Evolutionary conservation across 1,139 yeast genomes (phyloP), one percentile per base, ranked within the genome.

Genomic region (Geotrichum restrictum): DNA sequence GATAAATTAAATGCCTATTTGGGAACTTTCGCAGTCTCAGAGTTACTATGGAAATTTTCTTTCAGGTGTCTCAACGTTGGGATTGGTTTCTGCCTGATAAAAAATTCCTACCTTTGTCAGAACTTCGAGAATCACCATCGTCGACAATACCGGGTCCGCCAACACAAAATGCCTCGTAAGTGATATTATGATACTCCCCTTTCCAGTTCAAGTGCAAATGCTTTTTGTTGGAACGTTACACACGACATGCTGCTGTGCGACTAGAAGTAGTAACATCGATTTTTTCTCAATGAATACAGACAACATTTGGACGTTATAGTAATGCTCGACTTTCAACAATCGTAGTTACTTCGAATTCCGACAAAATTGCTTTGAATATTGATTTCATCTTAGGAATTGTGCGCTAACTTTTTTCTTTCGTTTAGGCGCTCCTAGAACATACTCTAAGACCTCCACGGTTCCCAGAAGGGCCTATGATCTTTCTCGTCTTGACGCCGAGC

Each of bases 381-480:
- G n/a, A n/a, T n/a, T n/a, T n/a, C n/a, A n/a, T n/a, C n/a, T n/a
- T n/a, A n/a, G 33, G 21, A 6, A 18, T 22, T 27, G 36, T 10
- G 22, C 24, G 14, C 51, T 48, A 48, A 45, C 53, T 31, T 16
- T 16, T 29, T 8, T 24, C 29, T 8, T 24, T 14, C 16, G 18
- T 22, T 18, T 44, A 60, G 66, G 65, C 59, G 68, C 68, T 53
- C 98, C 98, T 82, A 87, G 96, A 83, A 88, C 95, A 75, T 85
- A 89, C 88, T 91, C 98, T 70, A 93, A 93, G 91, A 93, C 98
- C 73, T 91, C 88, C 88, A 79, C 97, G 73, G 95, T 91, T 76
- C 98, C 98, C 82, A 88, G 88, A 85, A 88, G 95, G 78, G 97
- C 96, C 63, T 93, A 85, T 82, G 98, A 93, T 80, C 87, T 95